Evolutionary conservation across 2,329 filamentous ascomycete species (phyloP).

Genomic region (Capronia coronata): DNA sequence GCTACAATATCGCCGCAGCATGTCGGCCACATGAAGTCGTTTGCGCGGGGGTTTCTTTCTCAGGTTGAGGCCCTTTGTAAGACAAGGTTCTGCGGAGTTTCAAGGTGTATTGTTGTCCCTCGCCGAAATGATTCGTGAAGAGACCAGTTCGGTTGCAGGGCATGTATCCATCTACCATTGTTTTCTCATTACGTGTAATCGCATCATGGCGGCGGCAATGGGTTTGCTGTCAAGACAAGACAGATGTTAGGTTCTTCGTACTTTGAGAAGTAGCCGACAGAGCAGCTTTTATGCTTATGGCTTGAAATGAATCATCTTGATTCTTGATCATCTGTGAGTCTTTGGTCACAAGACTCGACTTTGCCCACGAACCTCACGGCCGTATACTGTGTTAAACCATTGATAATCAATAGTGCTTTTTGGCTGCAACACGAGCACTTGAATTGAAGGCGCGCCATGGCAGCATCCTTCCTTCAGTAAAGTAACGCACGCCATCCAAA

Average conservation of each 20-base stretch:
- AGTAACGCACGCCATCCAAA: no score
- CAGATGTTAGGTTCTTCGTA: background rate
- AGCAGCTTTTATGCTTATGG: conserved; percentile 4
- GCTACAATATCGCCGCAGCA: conserved; percentile 14
- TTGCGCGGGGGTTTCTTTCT: no score
- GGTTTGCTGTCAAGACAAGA: background rate
- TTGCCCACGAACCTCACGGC: no score
- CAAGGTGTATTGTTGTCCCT: background rate
- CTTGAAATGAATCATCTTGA: background rate
- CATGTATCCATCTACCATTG: background rate
- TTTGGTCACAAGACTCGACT: no score
- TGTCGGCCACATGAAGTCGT: conserved; percentile 11
- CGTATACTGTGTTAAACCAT: no score
- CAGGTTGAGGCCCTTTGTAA: conserved; percentile 3
- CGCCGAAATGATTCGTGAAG: background rate
- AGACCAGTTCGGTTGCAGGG: background rate
- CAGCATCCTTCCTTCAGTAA: no score
- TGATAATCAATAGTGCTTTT: no score
- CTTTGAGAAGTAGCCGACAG: background rate
- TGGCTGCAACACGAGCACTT: no score
- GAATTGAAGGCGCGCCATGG: no score
- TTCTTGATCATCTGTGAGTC: background rate
- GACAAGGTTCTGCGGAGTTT: background rate
- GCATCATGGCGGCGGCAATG: background rate
- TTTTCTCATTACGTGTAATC: background rate